A percentile compares a stretch with the other conserved stretches of the same genome.
phyloP scores from a whole-genome alignment of 2,329 filamentous ascomycete genomes.

The Chrysosporium queenslandicum region DNA sequence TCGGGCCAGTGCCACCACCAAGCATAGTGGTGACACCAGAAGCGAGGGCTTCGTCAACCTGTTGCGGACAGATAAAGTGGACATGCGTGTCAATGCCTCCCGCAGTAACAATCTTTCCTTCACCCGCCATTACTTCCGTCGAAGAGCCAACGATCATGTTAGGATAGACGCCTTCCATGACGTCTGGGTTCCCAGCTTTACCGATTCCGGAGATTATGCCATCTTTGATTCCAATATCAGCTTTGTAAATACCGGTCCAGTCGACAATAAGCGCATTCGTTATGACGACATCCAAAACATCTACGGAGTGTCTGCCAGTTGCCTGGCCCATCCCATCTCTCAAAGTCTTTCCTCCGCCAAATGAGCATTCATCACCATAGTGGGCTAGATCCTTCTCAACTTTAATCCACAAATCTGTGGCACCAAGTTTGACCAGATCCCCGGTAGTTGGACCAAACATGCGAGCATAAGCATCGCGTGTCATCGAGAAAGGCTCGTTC shows the following conservation, averaged over 20 bases:
- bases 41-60: constrained; percentile 70
- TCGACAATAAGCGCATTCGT: constrained; percentile 86
- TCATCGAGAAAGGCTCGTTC: constrained; percentile 59
- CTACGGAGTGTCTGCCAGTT: constrained; percentile 59
- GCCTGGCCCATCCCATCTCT: constrained; percentile 95
- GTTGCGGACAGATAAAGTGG: constrained; percentile 91
- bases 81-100: constrained; percentile 86
- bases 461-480: constrained; percentile 63
- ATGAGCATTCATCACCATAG: constrained; percentile 90
- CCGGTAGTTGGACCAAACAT: constrained; percentile 94
- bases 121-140: constrained; percentile 85
- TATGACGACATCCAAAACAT: constrained; percentile 73
- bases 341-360: constrained; percentile 87
- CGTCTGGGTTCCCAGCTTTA: constrained; percentile 93
- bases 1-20: constrained; percentile 86
- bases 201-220: constrained; percentile 81
- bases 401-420: constrained; percentile 80
- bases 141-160: constrained; percentile 75
- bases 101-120: constrained; percentile 82
- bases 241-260: constrained; percentile 89
- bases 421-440: constrained; percentile 69
- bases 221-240: constrained; percentile 86
- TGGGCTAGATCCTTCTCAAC: constrained; percentile 76
- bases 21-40: constrained; percentile 85
- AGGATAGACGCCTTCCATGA: constrained; percentile 77